phyloP scores from a whole-genome alignment of 1,139 yeast genomes.

The Blastobotrys persicus region DNA sequence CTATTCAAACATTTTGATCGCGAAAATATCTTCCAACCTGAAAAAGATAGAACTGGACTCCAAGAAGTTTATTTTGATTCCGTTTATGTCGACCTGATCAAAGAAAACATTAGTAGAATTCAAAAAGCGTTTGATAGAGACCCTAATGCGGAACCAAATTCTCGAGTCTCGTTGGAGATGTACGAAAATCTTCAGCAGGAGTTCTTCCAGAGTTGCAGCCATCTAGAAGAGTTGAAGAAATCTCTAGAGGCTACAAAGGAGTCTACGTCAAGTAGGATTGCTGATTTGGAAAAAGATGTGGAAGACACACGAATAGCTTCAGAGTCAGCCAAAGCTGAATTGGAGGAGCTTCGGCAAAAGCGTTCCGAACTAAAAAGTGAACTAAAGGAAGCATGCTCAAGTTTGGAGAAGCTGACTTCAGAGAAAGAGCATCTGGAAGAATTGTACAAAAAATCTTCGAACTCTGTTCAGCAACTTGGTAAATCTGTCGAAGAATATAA shows the following conservation, averaged over 20 bases:
- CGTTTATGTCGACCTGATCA: conserved; percentile 61
- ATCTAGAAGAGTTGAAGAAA: conserved; percentile 30
- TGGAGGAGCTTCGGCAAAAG: conserved; percentile 22
- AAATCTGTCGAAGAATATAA: conserved; percentile 30
- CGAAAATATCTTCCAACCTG: conserved; percentile 39
- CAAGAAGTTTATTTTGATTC: conserved; percentile 77
- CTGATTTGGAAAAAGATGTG: conserved; percentile 13
- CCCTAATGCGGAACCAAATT: conserved; percentile 69
- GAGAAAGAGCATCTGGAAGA: conserved; percentile 19
- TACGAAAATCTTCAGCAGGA: conserved; percentile 61
- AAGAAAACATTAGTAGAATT: conserved; percentile 68
- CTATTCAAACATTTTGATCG: conserved; percentile 54
- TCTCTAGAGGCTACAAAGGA: conserved; percentile 24
- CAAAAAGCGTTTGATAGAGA: conserved; percentile 69
- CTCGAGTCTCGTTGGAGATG: conserved; percentile 63
- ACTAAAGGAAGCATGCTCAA: conserved; percentile 12
- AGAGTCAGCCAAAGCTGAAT: conserved; percentile 6
- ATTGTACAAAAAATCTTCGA: conserved; percentile 18
- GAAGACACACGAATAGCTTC: conserved; percentile 8
- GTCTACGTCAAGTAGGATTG: conserved; percentile 14
- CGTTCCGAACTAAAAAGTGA: conserved; percentile 17
- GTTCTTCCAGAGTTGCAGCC: conserved; percentile 39
- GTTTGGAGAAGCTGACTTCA: conserved; percentile 9
- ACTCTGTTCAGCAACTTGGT: conserved; percentile 22
- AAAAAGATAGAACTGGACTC: conserved; percentile 75